Base-by-base conservation (phyloP, 768 basidiomycete genomes). In the Agrocybe chaxingu region DNA sequence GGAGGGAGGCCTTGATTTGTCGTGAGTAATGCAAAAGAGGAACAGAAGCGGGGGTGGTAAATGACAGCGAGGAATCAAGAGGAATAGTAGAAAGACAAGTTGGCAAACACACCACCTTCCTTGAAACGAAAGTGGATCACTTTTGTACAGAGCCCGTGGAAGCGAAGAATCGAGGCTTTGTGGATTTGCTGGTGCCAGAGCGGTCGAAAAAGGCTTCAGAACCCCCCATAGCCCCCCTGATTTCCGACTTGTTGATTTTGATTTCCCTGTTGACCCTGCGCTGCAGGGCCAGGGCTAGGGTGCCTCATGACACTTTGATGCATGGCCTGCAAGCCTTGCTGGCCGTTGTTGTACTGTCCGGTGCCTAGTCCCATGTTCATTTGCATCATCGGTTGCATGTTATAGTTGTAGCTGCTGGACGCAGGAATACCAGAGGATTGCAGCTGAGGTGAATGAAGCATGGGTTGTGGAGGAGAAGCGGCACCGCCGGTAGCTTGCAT, bases 241-340 rank as follows among this genome's bases (percentile, higher is more conserved):
- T 45, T 48, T 9, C 41, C 45, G n/a, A 47, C 51, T 19, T 58
- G 51, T 52, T 66, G 67, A 24, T 24, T 24, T 24, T 24, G 24
- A 24, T 24, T 24, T n/a, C 52, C 57, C 38, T 63, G 62, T 42
- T 66, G 64, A 24, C 59, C 58, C 1, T 63, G 59, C n/a, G 57
- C 63, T 45, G 72, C 62, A 8, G 82, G 84, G 10, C 73, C 78
- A 10, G 88, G 86, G 62, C 81, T 88, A 9, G 87, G 80, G 66
- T 92, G 86, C 52, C 89, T 80, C 87, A 92, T 85, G 49, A 91
- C 86, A 56, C 87, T 89, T 61, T 85, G 84, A 47, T 89, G 88
- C 83, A 91, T 89, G n/a, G 87, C 80, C 54, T 87, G 85, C 35
- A 66, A 51, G 13, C 58, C 54, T 47, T 62, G 64, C 18, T 61